Conservation (phyloP, 2,329 filamentous ascomycete species). For the Bipolaris gigantea region DNA sequence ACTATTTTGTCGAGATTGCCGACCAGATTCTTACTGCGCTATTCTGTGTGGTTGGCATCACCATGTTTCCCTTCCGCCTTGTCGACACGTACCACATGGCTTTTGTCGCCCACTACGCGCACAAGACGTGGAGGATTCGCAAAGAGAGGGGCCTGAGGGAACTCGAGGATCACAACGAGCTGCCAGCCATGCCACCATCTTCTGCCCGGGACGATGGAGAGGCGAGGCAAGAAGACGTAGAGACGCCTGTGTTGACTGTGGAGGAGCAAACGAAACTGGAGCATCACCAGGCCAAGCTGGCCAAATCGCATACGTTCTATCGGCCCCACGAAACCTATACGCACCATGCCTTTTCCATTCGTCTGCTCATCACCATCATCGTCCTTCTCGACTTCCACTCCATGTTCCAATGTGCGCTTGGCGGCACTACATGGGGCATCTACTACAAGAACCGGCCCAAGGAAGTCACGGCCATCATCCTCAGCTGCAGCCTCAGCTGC, state of each 20-base stretch:
- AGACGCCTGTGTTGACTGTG: conserved; percentile 63
- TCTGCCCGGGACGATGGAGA: conserved; percentile 47
- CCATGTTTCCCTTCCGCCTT: conserved; percentile 69
- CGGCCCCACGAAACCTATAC: conserved; percentile 86
- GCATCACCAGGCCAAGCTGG: conserved; percentile 77
- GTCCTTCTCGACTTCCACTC: conserved; percentile 78
- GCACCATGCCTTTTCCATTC: conserved; percentile 75
- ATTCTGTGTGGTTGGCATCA: conserved; percentile 65
- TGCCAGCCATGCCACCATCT: conserved; percentile 55
- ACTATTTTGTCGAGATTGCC: conserved; percentile 58
- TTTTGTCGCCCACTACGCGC: conserved; percentile 72
- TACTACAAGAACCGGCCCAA: conserved; percentile 69
- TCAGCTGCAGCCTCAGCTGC: conserved; percentile 74
- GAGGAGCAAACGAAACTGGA: conserved; percentile 69
- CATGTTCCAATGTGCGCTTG: conserved; percentile 76
- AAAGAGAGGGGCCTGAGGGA: conserved; percentile 62
- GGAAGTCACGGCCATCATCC: conserved; percentile 79
- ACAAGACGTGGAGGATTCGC: conserved; percentile 65
- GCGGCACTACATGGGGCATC: conserved; percentile 77
- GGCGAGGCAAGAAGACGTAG: conserved; percentile 18
- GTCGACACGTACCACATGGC: conserved; percentile 88
- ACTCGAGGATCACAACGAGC: conserved; percentile 68
- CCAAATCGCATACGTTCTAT: conserved; percentile 84
- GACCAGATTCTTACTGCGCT: conserved; percentile 63
- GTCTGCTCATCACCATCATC: conserved; percentile 73